These are phyloP conservation scores for Podaxis carcinomalis DNA, from an alignment of 768 basidiomycete species.

Conservation along the genomic window DNA sequence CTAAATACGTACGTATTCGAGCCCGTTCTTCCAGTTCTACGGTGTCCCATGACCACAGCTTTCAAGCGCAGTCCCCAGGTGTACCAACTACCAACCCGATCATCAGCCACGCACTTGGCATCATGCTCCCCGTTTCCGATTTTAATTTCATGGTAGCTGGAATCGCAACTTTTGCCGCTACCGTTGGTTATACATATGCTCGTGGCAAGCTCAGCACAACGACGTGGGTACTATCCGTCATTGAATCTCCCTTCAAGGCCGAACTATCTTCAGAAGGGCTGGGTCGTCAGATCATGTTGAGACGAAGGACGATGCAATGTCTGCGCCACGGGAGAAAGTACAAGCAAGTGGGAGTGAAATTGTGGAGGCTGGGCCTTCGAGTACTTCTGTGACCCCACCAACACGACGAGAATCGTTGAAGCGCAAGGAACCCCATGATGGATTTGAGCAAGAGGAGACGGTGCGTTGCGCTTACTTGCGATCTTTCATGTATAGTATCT, in stretches of 20 bases:
- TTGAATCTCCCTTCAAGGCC: slow-evolving; percentile 9
- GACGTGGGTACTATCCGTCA: slow-evolving; percentile 22
- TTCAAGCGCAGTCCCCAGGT: background rate
- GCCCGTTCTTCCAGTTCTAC: background rate
- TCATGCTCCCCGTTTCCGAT: slow-evolving; percentile 48
- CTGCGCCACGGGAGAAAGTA: slow-evolving; percentile 11
- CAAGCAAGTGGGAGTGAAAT: background rate
- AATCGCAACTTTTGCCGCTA: slow-evolving; percentile 57
- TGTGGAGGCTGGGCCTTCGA: background rate
- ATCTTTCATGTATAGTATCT: background rate
- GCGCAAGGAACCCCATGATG: slow-evolving; percentile 30
- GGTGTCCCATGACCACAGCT: background rate
- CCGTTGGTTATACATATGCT: slow-evolving; percentile 52
- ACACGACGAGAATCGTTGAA: slow-evolving; percentile 24
- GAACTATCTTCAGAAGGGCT: background rate
- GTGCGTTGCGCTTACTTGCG: slow-evolving; percentile 15
- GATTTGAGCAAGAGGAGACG: slow-evolving; percentile 27
- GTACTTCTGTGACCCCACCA: background rate
- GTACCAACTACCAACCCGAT: background rate
- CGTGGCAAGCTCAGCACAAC: slow-evolving; percentile 30
- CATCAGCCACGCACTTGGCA: background rate
- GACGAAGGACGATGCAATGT: slow-evolving; percentile 18
- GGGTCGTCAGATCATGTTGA: background rate
- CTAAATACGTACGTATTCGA: background rate
- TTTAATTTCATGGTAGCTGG: slow-evolving; percentile 53